Evolutionary conservation across 805 yeast genomes (phyloP).

Genomic region (Myxozyma geophila): DNA sequence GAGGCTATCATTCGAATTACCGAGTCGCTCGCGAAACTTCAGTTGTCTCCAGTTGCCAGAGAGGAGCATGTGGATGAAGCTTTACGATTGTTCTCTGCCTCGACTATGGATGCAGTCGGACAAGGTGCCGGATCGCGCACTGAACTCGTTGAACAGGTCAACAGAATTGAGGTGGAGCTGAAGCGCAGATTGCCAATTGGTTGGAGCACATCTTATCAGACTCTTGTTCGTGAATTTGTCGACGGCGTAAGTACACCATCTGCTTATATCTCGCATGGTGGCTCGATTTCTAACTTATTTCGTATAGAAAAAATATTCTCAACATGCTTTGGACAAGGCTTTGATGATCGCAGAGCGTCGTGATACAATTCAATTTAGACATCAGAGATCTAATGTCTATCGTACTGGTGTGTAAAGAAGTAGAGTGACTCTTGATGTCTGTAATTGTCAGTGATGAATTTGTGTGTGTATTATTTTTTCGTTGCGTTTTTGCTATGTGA

Average conservation of each 20-base stretch:
- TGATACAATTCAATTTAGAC: conserved; percentile 84
- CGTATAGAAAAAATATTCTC: conserved; percentile 52
- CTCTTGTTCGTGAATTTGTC: conserved; percentile 77
- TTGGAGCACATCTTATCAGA: conserved; percentile 88
- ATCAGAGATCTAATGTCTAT: conserved; percentile 80
- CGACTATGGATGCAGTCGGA: conserved; percentile 94
- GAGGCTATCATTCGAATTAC: conserved; percentile 97
- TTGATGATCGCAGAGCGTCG: conserved; percentile 79
- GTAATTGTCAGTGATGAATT: background rate
- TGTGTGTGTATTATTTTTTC: background rate
- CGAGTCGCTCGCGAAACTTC: conserved; percentile 88
- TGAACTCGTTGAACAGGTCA: conserved; percentile 67
- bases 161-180: conserved; percentile 79
- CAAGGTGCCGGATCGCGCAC: conserved; percentile 56
- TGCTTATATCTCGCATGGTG: background rate
- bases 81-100: conserved; percentile 88
- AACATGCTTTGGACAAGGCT: conserved; percentile 81
- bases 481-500: background rate
- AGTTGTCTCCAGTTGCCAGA: conserved; percentile 78
- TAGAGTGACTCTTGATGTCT: background rate
- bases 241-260: conserved; percentile 38
- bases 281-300: background rate
- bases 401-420: conserved; percentile 57
- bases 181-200: conserved; percentile 93
- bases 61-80: conserved; percentile 95